A percentile compares a stretch with the other conserved stretches of the same genome.
Conservation (phyloP, 2,329 filamentous ascomycete genomes). For the Epichloe gansuensis region DNA sequence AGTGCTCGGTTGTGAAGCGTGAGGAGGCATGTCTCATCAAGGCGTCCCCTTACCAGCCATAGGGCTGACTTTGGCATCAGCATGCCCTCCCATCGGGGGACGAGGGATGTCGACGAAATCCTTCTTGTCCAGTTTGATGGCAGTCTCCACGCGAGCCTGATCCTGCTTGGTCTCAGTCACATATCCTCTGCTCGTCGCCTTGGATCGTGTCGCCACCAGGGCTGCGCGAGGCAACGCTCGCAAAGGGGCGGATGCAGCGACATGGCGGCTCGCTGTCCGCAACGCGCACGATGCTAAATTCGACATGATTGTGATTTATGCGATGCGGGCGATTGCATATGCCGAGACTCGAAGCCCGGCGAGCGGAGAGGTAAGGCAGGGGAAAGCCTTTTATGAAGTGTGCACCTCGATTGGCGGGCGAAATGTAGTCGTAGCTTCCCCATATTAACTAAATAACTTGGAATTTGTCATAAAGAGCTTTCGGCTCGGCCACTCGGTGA, state of each 20-base stretch:
- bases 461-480: conserved; percentile 22
- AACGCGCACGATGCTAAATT: conserved; percentile 55
- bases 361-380: conserved; percentile 7
- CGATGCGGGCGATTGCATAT: conserved; percentile 12
- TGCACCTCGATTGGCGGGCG: conserved; percentile 1
- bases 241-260: conserved; percentile 20
- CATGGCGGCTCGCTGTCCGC: conserved; percentile 60
- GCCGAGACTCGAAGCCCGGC: conserved; percentile 9
- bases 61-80: conserved; percentile 60
- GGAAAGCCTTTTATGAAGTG: not conserved
- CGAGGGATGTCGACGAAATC: conserved; percentile 52
- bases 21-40: not conserved
- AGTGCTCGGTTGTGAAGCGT: not conserved
- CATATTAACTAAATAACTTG: conserved; percentile 10
- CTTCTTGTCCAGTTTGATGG: conserved; percentile 78
- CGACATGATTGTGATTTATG: conserved; percentile 37
- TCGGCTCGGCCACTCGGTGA: conserved; percentile 26
- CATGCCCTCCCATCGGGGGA: conserved; percentile 18
- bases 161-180: conserved; percentile 74
- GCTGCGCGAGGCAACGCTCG: conserved; percentile 19
- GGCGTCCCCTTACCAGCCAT: conserved; percentile 38
- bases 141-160: conserved; percentile 72
- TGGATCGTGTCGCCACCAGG: conserved; percentile 13
- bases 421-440: conserved; percentile 2
- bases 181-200: conserved; percentile 48